phyloP scores from a whole-genome alignment of 306 rosid genomes.

The Adenanthera pavonina region DNA sequence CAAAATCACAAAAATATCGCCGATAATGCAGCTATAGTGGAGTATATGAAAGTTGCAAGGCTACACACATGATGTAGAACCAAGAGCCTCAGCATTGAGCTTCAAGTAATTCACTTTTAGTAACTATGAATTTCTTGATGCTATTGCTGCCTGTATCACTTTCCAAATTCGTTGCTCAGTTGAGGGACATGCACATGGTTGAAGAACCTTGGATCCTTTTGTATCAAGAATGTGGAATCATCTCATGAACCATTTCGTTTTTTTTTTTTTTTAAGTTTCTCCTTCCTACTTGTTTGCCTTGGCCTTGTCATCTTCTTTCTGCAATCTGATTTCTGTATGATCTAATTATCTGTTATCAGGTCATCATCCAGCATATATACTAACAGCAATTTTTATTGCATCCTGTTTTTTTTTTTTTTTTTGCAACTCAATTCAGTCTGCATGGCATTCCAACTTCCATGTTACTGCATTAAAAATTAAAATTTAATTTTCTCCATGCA shows the following conservation, averaged over 20 bases:
- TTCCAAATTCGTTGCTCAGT: neutral
- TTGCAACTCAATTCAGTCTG: neutral
- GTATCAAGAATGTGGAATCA: neutral
- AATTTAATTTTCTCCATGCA: constrained; percentile 48
- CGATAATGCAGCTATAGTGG: neutral
- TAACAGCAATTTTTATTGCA: neutral
- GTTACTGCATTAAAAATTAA: neutral
- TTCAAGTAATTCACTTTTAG: neutral
- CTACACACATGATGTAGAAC: neutral
- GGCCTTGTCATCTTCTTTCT: neutral
- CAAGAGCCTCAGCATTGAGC: neutral
- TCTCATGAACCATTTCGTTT: neutral
- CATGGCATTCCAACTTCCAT: neutral
- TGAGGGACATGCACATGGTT: neutral
- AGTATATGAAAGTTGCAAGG: neutral
- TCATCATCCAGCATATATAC: neutral
- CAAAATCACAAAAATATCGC: neutral
- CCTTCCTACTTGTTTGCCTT: neutral
- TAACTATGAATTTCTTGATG: neutral
- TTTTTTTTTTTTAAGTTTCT: neutral
- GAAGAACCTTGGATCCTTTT: neutral
- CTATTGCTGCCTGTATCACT: neutral
- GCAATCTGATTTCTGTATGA: neutral
- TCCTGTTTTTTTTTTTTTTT: neutral
- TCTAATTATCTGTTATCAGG: neutral